A percentile compares a stretch with the other conserved stretches of the same genome.
These are phyloP conservation scores for Omphalotus guepiniiformis DNA, from an alignment of 768 basidiomycete genomes.

Conservation along the genomic window DNA sequence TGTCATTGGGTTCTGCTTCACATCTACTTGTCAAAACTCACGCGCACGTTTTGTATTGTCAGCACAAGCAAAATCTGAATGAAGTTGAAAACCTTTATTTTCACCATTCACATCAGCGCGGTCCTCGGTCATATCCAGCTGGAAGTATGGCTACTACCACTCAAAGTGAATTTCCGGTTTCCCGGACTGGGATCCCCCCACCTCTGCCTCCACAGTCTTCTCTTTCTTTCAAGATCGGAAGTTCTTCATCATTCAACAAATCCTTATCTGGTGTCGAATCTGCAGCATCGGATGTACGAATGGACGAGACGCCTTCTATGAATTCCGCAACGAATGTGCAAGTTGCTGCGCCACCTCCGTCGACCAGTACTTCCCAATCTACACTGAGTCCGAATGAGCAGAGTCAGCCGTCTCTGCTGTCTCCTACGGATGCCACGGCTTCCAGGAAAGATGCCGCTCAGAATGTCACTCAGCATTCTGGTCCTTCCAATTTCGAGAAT, in stretches of 20 bases:
- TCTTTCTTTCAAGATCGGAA: constrained; percentile 8
- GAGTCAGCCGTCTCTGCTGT: no score
- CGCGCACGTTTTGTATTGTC: background rate
- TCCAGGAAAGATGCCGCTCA: no score
- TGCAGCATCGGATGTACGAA: constrained; percentile 13
- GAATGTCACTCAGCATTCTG: no score
- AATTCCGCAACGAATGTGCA: background rate
- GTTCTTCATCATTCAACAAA: background rate
- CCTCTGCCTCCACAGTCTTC: constrained; percentile 6
- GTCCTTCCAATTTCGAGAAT: no score
- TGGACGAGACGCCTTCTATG: background rate
- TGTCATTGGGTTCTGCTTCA: constrained; percentile 20
- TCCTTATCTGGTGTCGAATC: background rate
- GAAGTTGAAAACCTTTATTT: constrained; percentile 85
- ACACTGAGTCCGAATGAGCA: no score
- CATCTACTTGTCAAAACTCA: constrained; percentile 1
- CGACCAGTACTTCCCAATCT: background rate
- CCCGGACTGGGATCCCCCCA: constrained; percentile 7
- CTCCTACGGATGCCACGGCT: no score
- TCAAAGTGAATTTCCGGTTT: background rate
- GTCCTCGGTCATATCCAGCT: constrained; percentile 26
- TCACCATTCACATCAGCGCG: constrained; percentile 57
- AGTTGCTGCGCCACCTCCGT: background rate
- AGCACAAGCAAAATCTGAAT: constrained; percentile 77
- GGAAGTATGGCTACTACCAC: background rate